Percentiles rank a stretch among this genome's conserved stretches.
Conservation (phyloP, 2,329 filamentous ascomycete genomes). For the Pseudogymnoascus sp. region DNA sequence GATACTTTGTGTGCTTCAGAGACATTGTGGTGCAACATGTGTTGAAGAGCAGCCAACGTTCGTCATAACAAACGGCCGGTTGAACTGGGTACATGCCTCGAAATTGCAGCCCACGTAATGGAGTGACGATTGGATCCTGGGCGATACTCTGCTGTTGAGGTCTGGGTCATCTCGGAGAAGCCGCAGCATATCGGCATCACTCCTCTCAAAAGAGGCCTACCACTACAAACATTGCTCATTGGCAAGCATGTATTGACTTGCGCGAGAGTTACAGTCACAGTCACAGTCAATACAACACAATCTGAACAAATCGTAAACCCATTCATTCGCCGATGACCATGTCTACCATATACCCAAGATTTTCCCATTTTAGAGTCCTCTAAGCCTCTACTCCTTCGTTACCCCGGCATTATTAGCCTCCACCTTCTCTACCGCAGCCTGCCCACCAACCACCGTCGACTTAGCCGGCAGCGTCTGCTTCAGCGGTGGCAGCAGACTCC, state of each 20-base stretch:
- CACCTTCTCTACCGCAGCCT: conserved; percentile 5
- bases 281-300: neutral
- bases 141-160: neutral
- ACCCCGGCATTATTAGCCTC: conserved; percentile 7
- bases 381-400: neutral
- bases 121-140: neutral
- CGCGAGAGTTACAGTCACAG: neutral
- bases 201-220: neutral
- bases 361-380: neutral
- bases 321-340: conserved; percentile 1
- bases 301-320: neutral
- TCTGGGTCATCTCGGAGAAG: neutral
- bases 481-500: conserved; percentile 38
- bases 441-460: neutral
- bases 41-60: neutral
- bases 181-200: neutral
- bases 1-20: neutral
- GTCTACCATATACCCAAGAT: conserved; percentile 2
- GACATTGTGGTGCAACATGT: neutral
- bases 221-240: no score
- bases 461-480: conserved; percentile 20
- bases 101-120: neutral
- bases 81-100: neutral
- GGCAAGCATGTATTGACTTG: neutral
- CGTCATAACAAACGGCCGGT: neutral